Evolutionary conservation across 2,329 filamentous ascomycete species (phyloP).

Genomic region (Chaetomium olivaceum): DNA sequence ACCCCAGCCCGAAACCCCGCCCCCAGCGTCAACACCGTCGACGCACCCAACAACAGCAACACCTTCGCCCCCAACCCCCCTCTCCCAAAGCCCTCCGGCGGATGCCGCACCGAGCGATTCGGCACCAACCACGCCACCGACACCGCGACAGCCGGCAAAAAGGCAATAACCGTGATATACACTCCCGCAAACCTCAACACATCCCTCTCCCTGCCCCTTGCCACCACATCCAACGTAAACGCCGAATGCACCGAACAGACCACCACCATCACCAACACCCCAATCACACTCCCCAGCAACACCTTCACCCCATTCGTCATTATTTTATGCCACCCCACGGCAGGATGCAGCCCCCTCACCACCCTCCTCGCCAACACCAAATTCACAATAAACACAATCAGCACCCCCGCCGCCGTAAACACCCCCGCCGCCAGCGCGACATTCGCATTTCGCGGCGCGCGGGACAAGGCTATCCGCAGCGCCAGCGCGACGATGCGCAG

Average conservation of each 20-base stretch:
- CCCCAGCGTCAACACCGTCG: slow-evolving; percentile 64
- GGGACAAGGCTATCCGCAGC: slow-evolving; percentile 56
- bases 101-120: slow-evolving; percentile 3
- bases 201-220: slow-evolving; percentile 55
- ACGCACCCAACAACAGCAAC: slow-evolving; percentile 58
- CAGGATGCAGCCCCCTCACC: slow-evolving; percentile 69
- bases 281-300: slow-evolving; percentile 52
- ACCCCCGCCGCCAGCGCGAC: slow-evolving; percentile 63
- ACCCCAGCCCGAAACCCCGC: slow-evolving; percentile 68
- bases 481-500: slow-evolving; percentile 53
- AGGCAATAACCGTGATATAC: slow-evolving; percentile 65
- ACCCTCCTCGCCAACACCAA: slow-evolving; percentile 75
- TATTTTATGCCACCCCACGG: slow-evolving; percentile 64
- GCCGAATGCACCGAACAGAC: slow-evolving; percentile 63
- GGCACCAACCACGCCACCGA: slow-evolving; percentile 37
- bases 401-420: slow-evolving; percentile 70
- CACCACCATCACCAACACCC: slow-evolving; percentile 36
- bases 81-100: slow-evolving; percentile 60
- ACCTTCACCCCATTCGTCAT: slow-evolving; percentile 55
- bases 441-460: slow-evolving; percentile 40
- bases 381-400: slow-evolving; percentile 77
- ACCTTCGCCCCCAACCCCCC: slow-evolving; percentile 69
- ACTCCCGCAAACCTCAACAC: slow-evolving; percentile 65
- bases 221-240: slow-evolving; percentile 61
- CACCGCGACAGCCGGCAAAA: slow-evolving; percentile 62